Evolutionary conservation across 768 basidiomycete genomes (phyloP), one percentile per base, ranked within the genome.

Genomic region (Auricularia heimuer): DNA sequence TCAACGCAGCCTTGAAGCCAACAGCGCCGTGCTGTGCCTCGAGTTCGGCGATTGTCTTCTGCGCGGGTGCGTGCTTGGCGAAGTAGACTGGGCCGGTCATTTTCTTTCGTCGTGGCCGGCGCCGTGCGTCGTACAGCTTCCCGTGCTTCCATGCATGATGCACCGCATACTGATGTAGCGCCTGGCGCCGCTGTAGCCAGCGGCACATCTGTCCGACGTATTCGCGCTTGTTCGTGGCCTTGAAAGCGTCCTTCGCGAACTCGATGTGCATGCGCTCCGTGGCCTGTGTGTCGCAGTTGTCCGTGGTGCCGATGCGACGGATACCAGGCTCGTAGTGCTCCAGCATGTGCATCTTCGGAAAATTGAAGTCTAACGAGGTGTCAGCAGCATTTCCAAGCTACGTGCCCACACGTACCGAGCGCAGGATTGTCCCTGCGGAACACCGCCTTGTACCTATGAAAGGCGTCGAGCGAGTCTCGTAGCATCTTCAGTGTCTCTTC

Each of bases 201-300:
- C 58, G 12, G 4, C 75, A 76, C 79, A 80, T 80, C 65, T 79
- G 78, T 3, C 64, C 24, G 70, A 72, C 75, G 62, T 77, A 71
- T n/a, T 80, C 75, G 34, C 73, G 73, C 16, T 66, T 67, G 66
- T 79, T 81, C 2, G 74, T 75, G 7, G 74, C 69, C 1, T 64
- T 51, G 63, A 75, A 78, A 3, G 75, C 76, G 56, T 75, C 71
- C 65, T 81, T 80, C 0, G 77, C 72, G 8, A 74, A 68, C 60
- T 80, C 75, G 56, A 80, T 81, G 35, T 70, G 66, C 10, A 64
- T 66, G 10, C 44, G 65, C 66, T 68, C 68, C 11, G 67, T 65
- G 0, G 62, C 14, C 66, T 70, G 69, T 21, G 68, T 66, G 37
- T 63, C 61, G 64, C 47, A 70, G 35, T 63, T 51, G 24, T 66